phyloP scores from a whole-genome alignment of 2,329 filamentous ascomycete genomes.

The Calonectria pauciramosa region DNA sequence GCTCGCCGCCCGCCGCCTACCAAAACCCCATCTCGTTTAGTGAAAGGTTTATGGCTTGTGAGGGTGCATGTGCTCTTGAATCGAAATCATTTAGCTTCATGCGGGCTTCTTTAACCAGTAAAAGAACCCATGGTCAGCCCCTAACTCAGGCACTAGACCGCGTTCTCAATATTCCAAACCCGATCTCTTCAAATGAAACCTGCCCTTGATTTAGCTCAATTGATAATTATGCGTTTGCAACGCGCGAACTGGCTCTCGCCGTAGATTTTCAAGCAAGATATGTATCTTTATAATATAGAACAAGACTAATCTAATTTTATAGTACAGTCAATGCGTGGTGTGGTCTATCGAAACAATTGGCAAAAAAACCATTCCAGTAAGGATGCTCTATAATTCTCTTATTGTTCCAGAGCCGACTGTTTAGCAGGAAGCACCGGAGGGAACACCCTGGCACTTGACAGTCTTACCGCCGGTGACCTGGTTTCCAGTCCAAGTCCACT shows the following conservation, averaged over 20 bases:
- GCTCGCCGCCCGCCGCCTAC: not conserved
- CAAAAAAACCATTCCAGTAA: not conserved
- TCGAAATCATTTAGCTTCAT: too few relatives aligned
- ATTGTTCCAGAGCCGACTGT: not conserved
- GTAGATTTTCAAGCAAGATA: not conserved
- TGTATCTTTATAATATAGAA: not conserved
- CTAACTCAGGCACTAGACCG: too few relatives aligned
- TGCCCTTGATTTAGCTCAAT: not conserved
- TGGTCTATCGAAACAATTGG: not conserved
- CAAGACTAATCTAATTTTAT: not conserved
- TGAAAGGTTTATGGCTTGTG: not conserved
- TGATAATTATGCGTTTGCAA: not conserved
- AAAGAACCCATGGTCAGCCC: too few relatives aligned
- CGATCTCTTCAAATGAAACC: too few relatives aligned
- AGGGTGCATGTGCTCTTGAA: too few relatives aligned
- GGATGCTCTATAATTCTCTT: not conserved
- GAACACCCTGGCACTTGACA: conserved; percentile 46
- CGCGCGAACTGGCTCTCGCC: not conserved
- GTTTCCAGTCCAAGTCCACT: conserved; percentile 67
- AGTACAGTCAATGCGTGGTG: not conserved
- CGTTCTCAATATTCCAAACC: too few relatives aligned
- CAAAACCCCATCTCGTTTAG: not conserved
- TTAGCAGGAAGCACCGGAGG: conserved; percentile 43
- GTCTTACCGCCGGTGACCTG: conserved; percentile 65
- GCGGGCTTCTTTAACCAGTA: too few relatives aligned